phyloP scores from a whole-genome alignment of 495 filamentous ascomycete species.

The Aspergillus diversus region DNA sequence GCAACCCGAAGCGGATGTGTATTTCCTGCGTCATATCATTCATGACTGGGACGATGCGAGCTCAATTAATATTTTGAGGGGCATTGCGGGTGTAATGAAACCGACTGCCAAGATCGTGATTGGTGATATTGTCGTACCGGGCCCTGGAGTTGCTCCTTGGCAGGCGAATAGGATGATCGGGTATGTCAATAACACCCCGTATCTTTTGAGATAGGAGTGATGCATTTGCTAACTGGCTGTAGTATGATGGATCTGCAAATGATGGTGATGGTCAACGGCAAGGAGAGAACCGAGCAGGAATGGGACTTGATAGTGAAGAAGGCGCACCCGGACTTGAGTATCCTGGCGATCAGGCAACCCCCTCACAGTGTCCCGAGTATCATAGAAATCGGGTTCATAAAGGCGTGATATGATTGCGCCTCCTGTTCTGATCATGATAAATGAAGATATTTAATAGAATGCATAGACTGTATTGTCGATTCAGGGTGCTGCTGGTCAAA shows the following conservation, averaged over 20 bases:
- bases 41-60: slow-evolving; percentile 7
- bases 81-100: slow-evolving; percentile 9
- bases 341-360: not conserved
- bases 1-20: slow-evolving; percentile 1
- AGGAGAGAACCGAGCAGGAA: slow-evolving; percentile 7
- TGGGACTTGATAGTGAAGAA: not conserved
- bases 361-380: slow-evolving; percentile 5
- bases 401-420: not conserved
- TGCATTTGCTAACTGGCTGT: not conserved
- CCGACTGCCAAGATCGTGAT: not conserved
- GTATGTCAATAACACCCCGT: not conserved
- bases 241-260: slow-evolving; percentile 11
- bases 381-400: slow-evolving; percentile 2
- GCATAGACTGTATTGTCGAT: no score
- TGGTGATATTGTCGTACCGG: slow-evolving; percentile 5
- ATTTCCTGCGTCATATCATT: slow-evolving; percentile 10
- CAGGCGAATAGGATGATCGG: slow-evolving; percentile 8
- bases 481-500: no score
- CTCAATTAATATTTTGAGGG: not conserved
- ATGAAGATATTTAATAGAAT: no score
- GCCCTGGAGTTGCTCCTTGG: not conserved
- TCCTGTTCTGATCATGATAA: no score
- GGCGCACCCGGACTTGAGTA: not conserved
- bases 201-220: not conserved
- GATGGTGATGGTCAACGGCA: slow-evolving; percentile 10